A percentile compares a stretch with the other conserved stretches of the same genome.
phyloP scores from a whole-genome alignment of 2,329 filamentous ascomycete genomes.

The Karstenula rhodostoma region DNA sequence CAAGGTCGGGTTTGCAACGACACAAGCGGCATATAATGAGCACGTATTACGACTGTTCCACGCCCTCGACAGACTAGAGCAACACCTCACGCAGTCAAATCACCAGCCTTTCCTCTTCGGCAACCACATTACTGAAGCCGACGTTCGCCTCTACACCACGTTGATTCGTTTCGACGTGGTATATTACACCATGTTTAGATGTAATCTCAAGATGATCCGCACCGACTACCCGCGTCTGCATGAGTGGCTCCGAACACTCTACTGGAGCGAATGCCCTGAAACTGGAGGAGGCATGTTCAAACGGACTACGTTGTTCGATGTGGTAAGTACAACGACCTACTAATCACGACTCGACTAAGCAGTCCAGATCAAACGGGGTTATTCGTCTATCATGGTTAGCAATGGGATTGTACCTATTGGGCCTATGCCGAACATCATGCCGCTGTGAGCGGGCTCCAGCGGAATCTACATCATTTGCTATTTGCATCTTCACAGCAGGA shows the following conservation, averaged over 20 bases:
- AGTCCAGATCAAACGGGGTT: conserved; percentile 41
- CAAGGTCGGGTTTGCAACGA: conserved; percentile 80
- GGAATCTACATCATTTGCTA: neutral
- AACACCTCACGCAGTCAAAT: conserved; percentile 65
- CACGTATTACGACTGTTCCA: conserved; percentile 77
- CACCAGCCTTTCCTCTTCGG: conserved; percentile 78
- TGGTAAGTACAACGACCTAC: conserved; percentile 21
- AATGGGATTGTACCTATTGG: conserved; percentile 33
- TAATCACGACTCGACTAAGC: neutral
- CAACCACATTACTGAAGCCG: conserved; percentile 58
- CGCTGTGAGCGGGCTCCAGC: conserved; percentile 15
- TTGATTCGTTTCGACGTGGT: conserved; percentile 66
- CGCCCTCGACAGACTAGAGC: conserved; percentile 78
- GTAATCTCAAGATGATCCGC: conserved; percentile 84
- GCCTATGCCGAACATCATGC: conserved; percentile 27
- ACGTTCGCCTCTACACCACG: conserved; percentile 61
- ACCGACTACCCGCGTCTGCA: conserved; percentile 83
- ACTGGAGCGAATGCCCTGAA: conserved; percentile 70
- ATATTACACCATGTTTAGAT: conserved; percentile 69
- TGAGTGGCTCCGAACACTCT: conserved; percentile 80
- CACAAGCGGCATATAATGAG: conserved; percentile 81
- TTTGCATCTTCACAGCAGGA: neutral
- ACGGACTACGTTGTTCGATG: conserved; percentile 38
- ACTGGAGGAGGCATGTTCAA: conserved; percentile 40
- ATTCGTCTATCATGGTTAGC: conserved; percentile 32